These are phyloP conservation scores for Acanthochlamys bracteata DNA, from an alignment of 106 monocot genomes.

Conservation along the genomic window DNA sequence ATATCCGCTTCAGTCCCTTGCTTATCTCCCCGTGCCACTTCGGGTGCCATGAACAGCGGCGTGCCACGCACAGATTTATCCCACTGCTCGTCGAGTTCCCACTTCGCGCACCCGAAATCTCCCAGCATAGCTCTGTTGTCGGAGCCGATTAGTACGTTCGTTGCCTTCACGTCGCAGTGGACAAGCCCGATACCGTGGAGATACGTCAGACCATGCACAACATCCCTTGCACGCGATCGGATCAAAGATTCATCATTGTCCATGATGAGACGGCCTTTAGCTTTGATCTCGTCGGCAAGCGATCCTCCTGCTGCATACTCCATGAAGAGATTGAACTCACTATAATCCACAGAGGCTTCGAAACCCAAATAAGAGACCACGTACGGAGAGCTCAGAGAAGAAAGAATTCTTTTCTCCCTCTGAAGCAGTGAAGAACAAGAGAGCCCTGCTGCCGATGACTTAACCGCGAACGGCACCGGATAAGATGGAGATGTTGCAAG, in stretches of 20 bases:
- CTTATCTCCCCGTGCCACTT: slow-evolving; percentile 32
- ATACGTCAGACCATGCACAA: slow-evolving; percentile 41
- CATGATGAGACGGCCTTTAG: slow-evolving; percentile 15
- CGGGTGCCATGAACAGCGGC: slow-evolving; percentile 54
- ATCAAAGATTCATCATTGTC: slow-evolving; percentile 19
- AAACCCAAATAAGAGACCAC: slow-evolving; percentile 46
- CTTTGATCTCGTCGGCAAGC: slow-evolving; percentile 33
- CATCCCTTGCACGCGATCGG: slow-evolving; percentile 18
- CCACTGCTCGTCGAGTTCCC: neutral
- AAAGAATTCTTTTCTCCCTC: slow-evolving; percentile 30
- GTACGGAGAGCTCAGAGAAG: slow-evolving; percentile 15
- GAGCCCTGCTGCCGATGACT: slow-evolving; percentile 16
- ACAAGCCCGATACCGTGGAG: slow-evolving; percentile 48
- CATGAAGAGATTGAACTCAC: slow-evolving; percentile 39
- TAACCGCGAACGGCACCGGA: slow-evolving; percentile 34
- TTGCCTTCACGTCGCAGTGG: slow-evolving; percentile 69
- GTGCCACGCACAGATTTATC: slow-evolving; percentile 17
- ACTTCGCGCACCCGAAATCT: slow-evolving; percentile 65
- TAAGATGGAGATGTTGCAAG: slow-evolving; percentile 8
- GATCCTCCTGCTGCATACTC: slow-evolving; percentile 60
- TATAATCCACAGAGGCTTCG: slow-evolving; percentile 14
- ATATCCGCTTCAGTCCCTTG: slow-evolving; percentile 21
- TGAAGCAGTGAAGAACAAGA: slow-evolving; percentile 11
- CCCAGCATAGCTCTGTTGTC: slow-evolving; percentile 47
- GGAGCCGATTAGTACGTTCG: slow-evolving; percentile 51